Evolutionary conservation across 345 rosid species (phyloP), one percentile per base, ranked within the genome.

Genomic region (Iberis pinnata): DNA sequence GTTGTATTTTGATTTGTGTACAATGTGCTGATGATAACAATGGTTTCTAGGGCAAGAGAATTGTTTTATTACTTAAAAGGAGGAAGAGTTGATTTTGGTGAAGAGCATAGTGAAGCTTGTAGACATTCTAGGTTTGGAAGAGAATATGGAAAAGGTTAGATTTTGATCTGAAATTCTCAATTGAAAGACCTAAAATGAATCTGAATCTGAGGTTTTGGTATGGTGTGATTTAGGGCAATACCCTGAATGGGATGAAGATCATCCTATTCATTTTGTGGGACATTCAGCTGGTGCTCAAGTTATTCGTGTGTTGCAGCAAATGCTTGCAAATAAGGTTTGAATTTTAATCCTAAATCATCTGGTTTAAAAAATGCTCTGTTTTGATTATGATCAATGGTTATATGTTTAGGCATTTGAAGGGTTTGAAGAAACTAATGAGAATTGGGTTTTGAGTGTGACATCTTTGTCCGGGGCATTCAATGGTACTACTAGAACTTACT

Each of bases 241-340:
- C 43, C 78, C 84, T 12, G 94, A 86, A 74, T 93, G 99, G 99
- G 95, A 88, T 45, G 92, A 83, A 54, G 79, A 82, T 56, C 97
- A 93, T 59, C 99, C 99, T 3, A 75, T 93, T 67, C 99, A 88
- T 60, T 86, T 93, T 72, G 92, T 93, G 24, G 95, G 99, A 47
- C 99, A 93, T 65, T 93, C 99, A 0, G 97, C 97, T 2, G 99
- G 99, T 52, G 99, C 95, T 18, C 99, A 88, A 76, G 99, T 93
- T 16, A 86, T 88, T 69, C 97, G 99, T 37, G 84, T 88, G 31
- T 56, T 93, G 92, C 99, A 93, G 73, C 95, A 93, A 82, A 88
- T 93, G 97, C 94, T 93, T 4, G 88, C 92, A 11, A 87, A 88
- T 33, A 86, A 93, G 89, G 97, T 22, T 22, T 6, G 25, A 22